A percentile compares a stretch with the other conserved stretches of the same genome.
Conservation (phyloP, 2,329 filamentous ascomycete species). For the Knoxdaviesia proteae region DNA sequence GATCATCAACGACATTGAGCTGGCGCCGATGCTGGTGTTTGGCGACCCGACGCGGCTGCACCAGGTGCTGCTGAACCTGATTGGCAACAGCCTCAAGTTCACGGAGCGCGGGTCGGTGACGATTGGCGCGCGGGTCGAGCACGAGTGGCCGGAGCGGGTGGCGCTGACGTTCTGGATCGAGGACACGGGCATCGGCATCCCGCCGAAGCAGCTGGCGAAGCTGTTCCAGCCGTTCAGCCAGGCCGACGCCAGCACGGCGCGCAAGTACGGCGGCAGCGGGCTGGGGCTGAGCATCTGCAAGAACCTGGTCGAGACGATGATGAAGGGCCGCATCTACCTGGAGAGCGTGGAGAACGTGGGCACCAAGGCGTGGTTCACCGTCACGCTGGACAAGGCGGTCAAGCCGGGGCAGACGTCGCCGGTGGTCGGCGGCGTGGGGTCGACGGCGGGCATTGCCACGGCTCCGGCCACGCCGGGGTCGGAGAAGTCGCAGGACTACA, state of each 20-base stretch:
- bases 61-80: slow-evolving; percentile 59
- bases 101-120: slow-evolving; percentile 74
- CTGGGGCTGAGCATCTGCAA: slow-evolving; percentile 89
- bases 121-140: slow-evolving; percentile 53
- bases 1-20: slow-evolving; percentile 48
- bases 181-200: slow-evolving; percentile 84
- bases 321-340: slow-evolving; percentile 68
- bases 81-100: slow-evolving; percentile 88
- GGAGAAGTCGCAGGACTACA: too few species aligned
- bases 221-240: slow-evolving; percentile 87
- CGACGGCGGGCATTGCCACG: too few species aligned
- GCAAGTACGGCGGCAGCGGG: slow-evolving; percentile 81
- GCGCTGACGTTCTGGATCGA: slow-evolving; percentile 68
- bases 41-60: slow-evolving; percentile 47
- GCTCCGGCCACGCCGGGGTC: too few species aligned
- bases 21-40: slow-evolving; percentile 52
- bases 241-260: slow-evolving; percentile 72
- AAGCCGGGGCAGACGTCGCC: too few species aligned
- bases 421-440: too few species aligned
- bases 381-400: slow-evolving; percentile 54
- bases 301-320: slow-evolving; percentile 78
- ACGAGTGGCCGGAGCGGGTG: slow-evolving; percentile 48
- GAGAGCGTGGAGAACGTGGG: slow-evolving; percentile 55
- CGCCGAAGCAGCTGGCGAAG: slow-evolving; percentile 60
- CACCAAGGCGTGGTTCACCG: slow-evolving; percentile 56